Conservation (phyloP, 1,284 basidiomycete species). For the Moesziomyces sp. region DNA sequence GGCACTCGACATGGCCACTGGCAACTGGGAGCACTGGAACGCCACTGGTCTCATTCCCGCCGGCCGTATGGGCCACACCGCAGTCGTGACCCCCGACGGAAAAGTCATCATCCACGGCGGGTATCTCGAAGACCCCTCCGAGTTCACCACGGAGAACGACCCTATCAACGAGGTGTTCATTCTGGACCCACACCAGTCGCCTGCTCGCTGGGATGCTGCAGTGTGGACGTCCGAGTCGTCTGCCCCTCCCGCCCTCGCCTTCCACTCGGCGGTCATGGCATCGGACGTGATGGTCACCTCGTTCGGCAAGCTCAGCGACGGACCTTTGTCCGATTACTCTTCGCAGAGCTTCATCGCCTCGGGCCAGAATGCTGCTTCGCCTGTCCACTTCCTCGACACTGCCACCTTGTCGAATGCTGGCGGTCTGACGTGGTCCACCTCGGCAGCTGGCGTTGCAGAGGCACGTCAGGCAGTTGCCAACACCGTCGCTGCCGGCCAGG, state of each 20-base stretch:
- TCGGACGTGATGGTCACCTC: conserved; percentile 60
- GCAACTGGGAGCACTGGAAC: conserved; percentile 56
- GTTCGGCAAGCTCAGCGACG: conserved; percentile 53
- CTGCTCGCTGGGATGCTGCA: conserved; percentile 44
- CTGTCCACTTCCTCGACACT: conserved; percentile 27
- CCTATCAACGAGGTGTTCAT: conserved; percentile 57
- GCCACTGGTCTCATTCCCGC: conserved; percentile 54
- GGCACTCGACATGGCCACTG: conserved; percentile 54
- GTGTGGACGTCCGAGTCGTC: conserved; percentile 18
- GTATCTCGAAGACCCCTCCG: conserved; percentile 38
- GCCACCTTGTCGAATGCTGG: conserved; percentile 22
- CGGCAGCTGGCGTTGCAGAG: conserved; percentile 14
- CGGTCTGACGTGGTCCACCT: conserved; percentile 38
- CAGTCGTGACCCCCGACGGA: conserved; percentile 54
- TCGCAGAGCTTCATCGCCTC: conserved; percentile 18
- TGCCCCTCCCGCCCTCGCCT: conserved; percentile 58
- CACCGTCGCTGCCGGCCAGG: conserved; percentile 2
- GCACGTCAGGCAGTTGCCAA: conserved; percentile 27
- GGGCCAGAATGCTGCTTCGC: neutral
- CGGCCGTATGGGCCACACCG: conserved; percentile 65
- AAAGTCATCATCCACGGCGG: conserved; percentile 67
- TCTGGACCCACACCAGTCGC: conserved; percentile 52
- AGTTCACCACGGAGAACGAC: conserved; percentile 17
- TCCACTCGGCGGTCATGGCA: conserved; percentile 64
- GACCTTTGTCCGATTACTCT: neutral